Base-by-base conservation (phyloP, 257 asterid genomes). In the Salvia hispanica region DNA sequence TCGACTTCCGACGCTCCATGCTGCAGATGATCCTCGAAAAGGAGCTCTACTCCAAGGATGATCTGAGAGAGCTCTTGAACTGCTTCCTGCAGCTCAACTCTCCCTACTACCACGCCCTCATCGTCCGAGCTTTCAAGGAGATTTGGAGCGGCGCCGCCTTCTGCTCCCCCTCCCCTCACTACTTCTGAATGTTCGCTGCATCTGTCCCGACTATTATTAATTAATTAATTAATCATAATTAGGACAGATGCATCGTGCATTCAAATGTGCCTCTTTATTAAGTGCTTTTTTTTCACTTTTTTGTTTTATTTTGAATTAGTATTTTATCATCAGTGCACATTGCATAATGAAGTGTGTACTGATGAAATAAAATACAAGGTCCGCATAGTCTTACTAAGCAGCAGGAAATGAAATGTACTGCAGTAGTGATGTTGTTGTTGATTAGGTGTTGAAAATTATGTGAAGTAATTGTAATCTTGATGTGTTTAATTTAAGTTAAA, bases 11-110 rank as follows among this genome's bases (percentile, higher is more conserved):
- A 15, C 91, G 85, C 39, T 92, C 98, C 13, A 92, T 92, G 98
- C 82, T 92, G 67, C 96, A 92, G 80, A 92, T 92, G 98, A 89
- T 89, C 9, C 76, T 92, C 44, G 96, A 89, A 79, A 87, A 81
- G 14, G 81, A 88, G 78, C 84, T 92, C 40, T 87, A 89, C 79
- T 64, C 90, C 3, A 83, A 83, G 62, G 86, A 92, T 3, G 98
- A 92, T 13, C 82, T 89, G 15, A 86, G 81, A 7, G 88, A 89
- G 56, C 85, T 92, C 4, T 76, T 92, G 62, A 86, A 87, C 83
- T 92, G 96, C 56, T 92, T 92, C 80, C 60, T 92, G 77, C 93
- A 87, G 83, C 86, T 92, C 6, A 89, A 92, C 58, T 87, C 96
- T 0, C 96, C 98, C 1, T 83, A 86, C 62, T 92, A 92, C 7